These are phyloP conservation scores for Termitomyces eurrhizus DNA, from an alignment of 768 basidiomycete genomes.

Conservation along the genomic window DNA sequence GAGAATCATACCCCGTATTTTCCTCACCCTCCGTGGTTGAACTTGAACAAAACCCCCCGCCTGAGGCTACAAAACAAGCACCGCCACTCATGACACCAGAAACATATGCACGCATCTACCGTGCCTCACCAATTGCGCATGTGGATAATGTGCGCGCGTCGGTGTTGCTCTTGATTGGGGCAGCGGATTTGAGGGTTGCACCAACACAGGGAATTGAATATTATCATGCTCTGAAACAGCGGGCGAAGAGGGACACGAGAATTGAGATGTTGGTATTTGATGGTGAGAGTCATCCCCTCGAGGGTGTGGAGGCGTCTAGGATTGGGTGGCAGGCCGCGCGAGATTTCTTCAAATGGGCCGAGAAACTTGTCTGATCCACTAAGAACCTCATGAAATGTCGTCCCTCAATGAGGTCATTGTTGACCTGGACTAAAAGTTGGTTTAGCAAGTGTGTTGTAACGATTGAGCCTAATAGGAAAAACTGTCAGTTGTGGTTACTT, in stretches of 20 bases:
- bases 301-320: conserved; percentile 58
- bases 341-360: conserved; percentile 41
- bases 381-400: background rate
- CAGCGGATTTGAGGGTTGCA: conserved; percentile 57
- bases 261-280: conserved; percentile 60
- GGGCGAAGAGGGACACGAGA: conserved; percentile 15
- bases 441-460: background rate
- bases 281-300: conserved; percentile 59
- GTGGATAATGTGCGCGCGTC: conserved; percentile 47
- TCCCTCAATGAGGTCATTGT: background rate
- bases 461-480: too few relatives aligned
- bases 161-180: conserved; percentile 58
- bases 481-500: too few relatives aligned
- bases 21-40: conserved; percentile 23
- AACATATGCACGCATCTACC: conserved; percentile 38
- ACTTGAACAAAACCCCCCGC: background rate
- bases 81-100: conserved; percentile 40
- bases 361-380: conserved; percentile 6
- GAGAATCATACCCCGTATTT: conserved; percentile 37
- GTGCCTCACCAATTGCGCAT: conserved; percentile 53
- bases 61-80: background rate
- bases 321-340: conserved; percentile 47
- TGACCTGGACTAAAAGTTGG: background rate
- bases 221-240: conserved; percentile 62
- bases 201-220: conserved; percentile 58